Evolutionary conservation across 2,329 filamentous ascomycete genomes (phyloP), one percentile per base, ranked within the genome.

Genomic region (Pestalotiopsis sp.): DNA sequence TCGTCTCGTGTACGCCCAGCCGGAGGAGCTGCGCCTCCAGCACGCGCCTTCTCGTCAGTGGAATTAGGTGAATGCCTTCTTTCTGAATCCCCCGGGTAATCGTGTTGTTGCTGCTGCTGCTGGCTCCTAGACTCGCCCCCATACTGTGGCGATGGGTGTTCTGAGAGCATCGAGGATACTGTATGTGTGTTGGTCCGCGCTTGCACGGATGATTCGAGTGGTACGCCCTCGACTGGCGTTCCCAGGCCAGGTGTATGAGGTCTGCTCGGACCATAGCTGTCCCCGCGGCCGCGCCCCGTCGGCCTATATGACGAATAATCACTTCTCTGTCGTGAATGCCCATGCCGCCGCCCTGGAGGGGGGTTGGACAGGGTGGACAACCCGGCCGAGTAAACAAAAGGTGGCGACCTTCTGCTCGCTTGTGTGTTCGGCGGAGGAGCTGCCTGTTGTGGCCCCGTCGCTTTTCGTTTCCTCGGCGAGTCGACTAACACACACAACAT

Each of bases 401-500:
- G 84, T 57, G 89, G 85, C 30, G 86, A 87, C 60, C 82, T 82
- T 58, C 82, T 80, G 67, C 83, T 82, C 56, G 81, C 78, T 68
- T 84, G 79, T 55, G 80, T 80, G 67, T 78, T 79, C 62, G 85
- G 83, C 26, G 83, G 81, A 64, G 81, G 84, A 24, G 81, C 81
- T 62, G 83, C 75, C 70, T 81, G 81, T 68, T 85, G 85, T 57
- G 84, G 82, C 60, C 87, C 87, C 55, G 84, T 85, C 66, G 92
- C 90, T 81, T 97, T 97, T 75, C 94, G 91, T 83, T 97, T 97
- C 78, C 92, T 92, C 39, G 93, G 93, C 70, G 92, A 93, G 78
- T 92, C 92, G 76, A 89, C 84, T 87, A 88, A 78, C 89, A 86
- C 76, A 86, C 76, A 83, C 75, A 75, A 76, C 74, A 79, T 81